These are phyloP conservation scores for Colletotrichum tabaci DNA, from an alignment of 2,329 filamentous ascomycete genomes.

Conservation along the genomic window DNA sequence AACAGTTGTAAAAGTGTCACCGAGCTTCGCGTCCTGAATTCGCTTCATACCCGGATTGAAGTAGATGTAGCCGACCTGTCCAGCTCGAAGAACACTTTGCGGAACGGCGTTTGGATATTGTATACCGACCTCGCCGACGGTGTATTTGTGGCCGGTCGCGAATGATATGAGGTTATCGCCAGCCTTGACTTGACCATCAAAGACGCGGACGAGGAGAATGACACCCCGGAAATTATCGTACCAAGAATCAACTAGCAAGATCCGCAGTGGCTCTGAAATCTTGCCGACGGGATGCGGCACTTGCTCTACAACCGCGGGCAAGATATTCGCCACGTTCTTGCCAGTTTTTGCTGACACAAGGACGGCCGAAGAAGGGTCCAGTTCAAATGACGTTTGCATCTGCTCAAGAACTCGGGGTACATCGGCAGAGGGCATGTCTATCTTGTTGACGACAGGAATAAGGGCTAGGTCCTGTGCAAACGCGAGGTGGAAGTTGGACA, in stretches of 20 bases:
- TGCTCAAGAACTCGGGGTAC: constrained; percentile 88
- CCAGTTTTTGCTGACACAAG: constrained; percentile 94
- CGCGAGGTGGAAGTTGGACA: constrained; percentile 98
- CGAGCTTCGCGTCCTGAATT: constrained; percentile 95
- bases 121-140: constrained; percentile 95
- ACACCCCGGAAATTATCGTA: constrained; percentile 97
- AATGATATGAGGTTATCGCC: constrained; percentile 92
- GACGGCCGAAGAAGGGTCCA: constrained; percentile 80
- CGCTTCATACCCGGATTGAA: constrained; percentile 99
- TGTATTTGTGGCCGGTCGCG: constrained; percentile 90
- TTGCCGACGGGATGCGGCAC: constrained; percentile 88
- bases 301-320: constrained; percentile 88
- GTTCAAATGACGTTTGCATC: constrained; percentile 88
- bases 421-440: constrained; percentile 92
- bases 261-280: constrained; percentile 78
- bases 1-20: constrained; percentile 91
- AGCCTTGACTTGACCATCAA: constrained; percentile 86
- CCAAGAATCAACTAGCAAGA: constrained; percentile 97
- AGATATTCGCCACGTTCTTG: constrained; percentile 84
- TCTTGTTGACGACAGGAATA: constrained; percentile 96
- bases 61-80: constrained; percentile 95
- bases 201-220: constrained; percentile 89
- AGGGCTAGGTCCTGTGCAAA: constrained; percentile 91
- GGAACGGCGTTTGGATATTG: constrained; percentile 92
- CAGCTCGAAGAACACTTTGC: constrained; percentile 84